Conservation (phyloP, 2,329 filamentous ascomycete species). For the Clarireedia sp. region DNA sequence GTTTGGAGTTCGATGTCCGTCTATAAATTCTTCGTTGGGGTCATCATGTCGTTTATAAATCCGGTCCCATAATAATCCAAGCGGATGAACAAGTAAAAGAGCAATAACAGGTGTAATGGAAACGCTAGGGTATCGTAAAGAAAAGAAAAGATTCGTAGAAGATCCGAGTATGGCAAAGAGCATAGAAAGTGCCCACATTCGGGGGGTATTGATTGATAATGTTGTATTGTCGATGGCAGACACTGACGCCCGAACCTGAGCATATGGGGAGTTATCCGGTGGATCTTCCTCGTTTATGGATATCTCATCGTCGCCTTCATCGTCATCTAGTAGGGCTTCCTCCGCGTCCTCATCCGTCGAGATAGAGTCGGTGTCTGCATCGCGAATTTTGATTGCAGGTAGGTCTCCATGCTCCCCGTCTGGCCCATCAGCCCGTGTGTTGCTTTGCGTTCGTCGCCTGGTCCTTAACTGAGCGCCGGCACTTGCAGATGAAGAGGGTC, state of each 20-base stretch:
- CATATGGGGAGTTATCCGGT: slow-evolving; percentile 65
- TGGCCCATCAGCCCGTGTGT: slow-evolving; percentile 13
- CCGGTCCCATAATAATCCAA: slow-evolving; percentile 73
- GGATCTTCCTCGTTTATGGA: slow-evolving; percentile 42
- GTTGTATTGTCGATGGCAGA: slow-evolving; percentile 65
- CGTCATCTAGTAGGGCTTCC: slow-evolving; percentile 28
- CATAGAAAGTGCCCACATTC: slow-evolving; percentile 78
- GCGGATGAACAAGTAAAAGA: slow-evolving; percentile 73
- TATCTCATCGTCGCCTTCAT: slow-evolving; percentile 30
- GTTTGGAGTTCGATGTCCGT: slow-evolving; percentile 35
- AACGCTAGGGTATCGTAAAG: slow-evolving; percentile 81
- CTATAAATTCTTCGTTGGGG: slow-evolving; percentile 46
- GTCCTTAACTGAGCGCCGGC: neutral
- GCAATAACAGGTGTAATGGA: slow-evolving; percentile 86
- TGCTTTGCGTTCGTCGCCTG: slow-evolving; percentile 3
- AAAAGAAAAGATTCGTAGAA: slow-evolving; percentile 82
- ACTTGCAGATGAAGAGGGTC: slow-evolving; percentile 11
- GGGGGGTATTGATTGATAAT: slow-evolving; percentile 78
- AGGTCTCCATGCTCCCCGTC: slow-evolving; percentile 19
- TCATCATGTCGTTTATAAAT: slow-evolving; percentile 54
- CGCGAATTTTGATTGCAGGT: slow-evolving; percentile 17
- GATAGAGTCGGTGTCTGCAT: slow-evolving; percentile 17
- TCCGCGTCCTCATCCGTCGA: slow-evolving; percentile 28
- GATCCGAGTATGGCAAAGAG: slow-evolving; percentile 75
- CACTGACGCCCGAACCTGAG: slow-evolving; percentile 74